A percentile compares a stretch with the other conserved stretches of the same genome.
Conservation (phyloP, 306 rosid genomes). For the Casuarina cunninghamiana region DNA sequence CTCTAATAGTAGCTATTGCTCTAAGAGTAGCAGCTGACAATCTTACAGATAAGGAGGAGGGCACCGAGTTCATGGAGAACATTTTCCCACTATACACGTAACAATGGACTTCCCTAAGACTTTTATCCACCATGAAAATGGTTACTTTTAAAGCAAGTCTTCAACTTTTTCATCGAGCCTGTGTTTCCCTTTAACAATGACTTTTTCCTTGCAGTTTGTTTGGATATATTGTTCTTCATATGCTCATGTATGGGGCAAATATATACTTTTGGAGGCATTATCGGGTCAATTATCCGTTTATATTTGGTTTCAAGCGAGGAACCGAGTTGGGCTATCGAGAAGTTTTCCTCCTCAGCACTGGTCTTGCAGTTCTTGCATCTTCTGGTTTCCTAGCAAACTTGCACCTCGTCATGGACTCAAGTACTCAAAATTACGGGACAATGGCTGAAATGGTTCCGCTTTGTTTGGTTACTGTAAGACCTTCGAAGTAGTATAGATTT, state of each 20-base stretch:
- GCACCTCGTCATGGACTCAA: slow-evolving; percentile 56
- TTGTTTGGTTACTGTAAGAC: slow-evolving; percentile 56
- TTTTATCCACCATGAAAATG: background rate
- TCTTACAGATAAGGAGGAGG: slow-evolving; percentile 39
- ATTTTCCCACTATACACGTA: slow-evolving; percentile 72
- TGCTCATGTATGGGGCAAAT: slow-evolving; percentile 71
- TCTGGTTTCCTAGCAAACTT: slow-evolving; percentile 63
- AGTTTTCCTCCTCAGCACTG: slow-evolving; percentile 61
- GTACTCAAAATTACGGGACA: slow-evolving; percentile 36
- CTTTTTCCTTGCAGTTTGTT: slow-evolving; percentile 58
- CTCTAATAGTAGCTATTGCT: slow-evolving; percentile 51
- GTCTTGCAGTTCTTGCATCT: slow-evolving; percentile 64
- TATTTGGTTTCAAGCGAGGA: slow-evolving; percentile 74
- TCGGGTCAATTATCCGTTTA: slow-evolving; percentile 67
- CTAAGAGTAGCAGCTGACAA: slow-evolving; percentile 41
- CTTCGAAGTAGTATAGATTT: background rate
- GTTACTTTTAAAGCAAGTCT: background rate
- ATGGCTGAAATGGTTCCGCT: slow-evolving; percentile 65
- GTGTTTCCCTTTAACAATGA: slow-evolving; percentile 20
- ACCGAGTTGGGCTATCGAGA: slow-evolving; percentile 58
- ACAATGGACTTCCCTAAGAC: background rate
- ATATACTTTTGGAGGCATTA: slow-evolving; percentile 66
- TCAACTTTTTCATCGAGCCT: background rate
- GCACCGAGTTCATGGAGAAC: slow-evolving; percentile 53
- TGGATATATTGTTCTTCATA: slow-evolving; percentile 61